These are phyloP conservation scores for Stephanodiscus triporus DNA, from an alignment of 108 stramenopile species.

Conservation along the genomic window DNA sequence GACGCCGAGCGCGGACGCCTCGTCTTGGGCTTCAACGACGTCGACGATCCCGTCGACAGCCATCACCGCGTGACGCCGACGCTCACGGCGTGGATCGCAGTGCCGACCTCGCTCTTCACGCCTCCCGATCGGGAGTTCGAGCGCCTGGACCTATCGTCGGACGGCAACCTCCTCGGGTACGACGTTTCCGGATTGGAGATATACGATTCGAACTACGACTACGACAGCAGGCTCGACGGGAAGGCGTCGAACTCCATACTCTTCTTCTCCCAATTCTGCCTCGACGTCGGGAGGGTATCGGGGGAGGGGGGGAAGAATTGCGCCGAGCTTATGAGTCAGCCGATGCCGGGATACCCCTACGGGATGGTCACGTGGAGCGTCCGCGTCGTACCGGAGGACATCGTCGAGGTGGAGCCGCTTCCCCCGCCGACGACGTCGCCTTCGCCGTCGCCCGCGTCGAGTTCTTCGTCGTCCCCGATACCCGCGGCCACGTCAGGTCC, in stretches of 20 bases:
- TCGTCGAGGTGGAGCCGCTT: no score
- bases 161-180: conserved; percentile 42
- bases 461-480: neutral
- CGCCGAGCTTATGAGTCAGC: conserved; percentile 18
- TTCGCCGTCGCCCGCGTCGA: neutral
- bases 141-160: conserved; percentile 9
- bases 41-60: neutral
- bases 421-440: conserved; percentile 2
- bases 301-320: conserved; percentile 10
- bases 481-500: neutral
- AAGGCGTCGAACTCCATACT: conserved; percentile 7
- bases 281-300: neutral
- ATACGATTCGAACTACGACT: conserved; percentile 50
- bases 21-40: conserved; percentile 14
- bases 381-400: conserved; percentile 47
- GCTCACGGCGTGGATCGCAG: neutral
- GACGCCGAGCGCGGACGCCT: conserved; percentile 14
- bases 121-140: conserved; percentile 9
- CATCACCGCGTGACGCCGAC: neutral
- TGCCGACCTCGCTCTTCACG: conserved; percentile 21
- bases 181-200: conserved; percentile 19
- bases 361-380: conserved; percentile 46
- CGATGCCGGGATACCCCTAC: conserved; percentile 27
- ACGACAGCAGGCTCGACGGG: conserved; percentile 22
- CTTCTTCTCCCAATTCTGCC: conserved; percentile 1